Percentiles rank a stretch among this genome's conserved stretches.
phyloP scores from a whole-genome alignment of 202 grass and related monocot genomes.

The Digitaria exilis region DNA sequence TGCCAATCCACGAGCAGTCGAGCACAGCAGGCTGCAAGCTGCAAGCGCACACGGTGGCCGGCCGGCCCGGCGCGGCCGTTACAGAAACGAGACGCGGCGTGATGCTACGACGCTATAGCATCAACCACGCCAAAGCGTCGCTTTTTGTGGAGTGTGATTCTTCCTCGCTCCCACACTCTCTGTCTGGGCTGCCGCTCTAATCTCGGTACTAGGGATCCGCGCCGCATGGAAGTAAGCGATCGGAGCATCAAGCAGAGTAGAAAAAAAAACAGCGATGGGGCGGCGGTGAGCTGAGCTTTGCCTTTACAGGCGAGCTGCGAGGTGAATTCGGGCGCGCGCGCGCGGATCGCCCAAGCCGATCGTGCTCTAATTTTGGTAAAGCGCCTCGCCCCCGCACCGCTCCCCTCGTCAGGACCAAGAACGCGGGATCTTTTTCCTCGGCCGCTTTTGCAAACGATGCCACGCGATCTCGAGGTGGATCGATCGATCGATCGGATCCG shows the following conservation, averaged over 20 bases:
- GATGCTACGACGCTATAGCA: background rate
- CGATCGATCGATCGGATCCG: slow-evolving; percentile 27
- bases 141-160: slow-evolving; percentile 33
- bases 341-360: slow-evolving; percentile 37
- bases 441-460: slow-evolving; percentile 32
- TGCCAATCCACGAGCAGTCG: slow-evolving; percentile 5
- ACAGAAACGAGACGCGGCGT: background rate
- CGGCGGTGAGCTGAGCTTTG: slow-evolving; percentile 36
- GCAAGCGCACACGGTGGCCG: background rate
- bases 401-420: slow-evolving; percentile 40
- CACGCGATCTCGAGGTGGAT: slow-evolving; percentile 7
- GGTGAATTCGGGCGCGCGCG: no score
- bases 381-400: background rate
- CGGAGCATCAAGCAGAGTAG: background rate
- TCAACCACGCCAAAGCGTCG: slow-evolving; percentile 19
- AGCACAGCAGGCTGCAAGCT: background rate
- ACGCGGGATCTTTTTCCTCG: slow-evolving; percentile 24
- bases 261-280: background rate
- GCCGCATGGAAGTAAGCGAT: slow-evolving; percentile 21
- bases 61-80: background rate
- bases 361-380: slow-evolving; percentile 65
- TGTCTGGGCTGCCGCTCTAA: no score
- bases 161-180: background rate
- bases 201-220: slow-evolving; percentile 40
- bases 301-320: slow-evolving; percentile 50